Evolutionary conservation across 257 asterid species (phyloP), one percentile per base, ranked within the genome.

Genomic region (Lycium barbarum): DNA sequence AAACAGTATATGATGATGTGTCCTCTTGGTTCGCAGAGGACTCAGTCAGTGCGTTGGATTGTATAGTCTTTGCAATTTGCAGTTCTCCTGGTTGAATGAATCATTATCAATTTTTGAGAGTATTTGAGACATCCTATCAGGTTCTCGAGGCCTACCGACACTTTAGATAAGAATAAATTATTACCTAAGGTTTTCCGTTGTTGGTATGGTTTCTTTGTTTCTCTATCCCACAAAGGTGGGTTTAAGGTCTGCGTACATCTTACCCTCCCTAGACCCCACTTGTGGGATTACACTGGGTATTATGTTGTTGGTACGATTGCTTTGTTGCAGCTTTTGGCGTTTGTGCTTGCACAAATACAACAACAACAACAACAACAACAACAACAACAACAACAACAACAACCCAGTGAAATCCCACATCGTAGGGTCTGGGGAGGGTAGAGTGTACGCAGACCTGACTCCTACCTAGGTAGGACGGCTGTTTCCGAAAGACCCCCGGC

Each of bases 311-410:
- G 62, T 12, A 22, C 11, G 1, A 22, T 49, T 74, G 43, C 81
- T 74, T 11, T 74, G 53, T 74, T 49, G 61, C 40, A 74, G 45
- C 43, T 74, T 74, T 74, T 12, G 81, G 20, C 61, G 43, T 47
- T 49, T 49, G 40, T 74, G 43, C 81, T 74, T 74, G 61, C 61
- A 47, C 22, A 74, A 20, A 22, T 49, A 22, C 81, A n/a, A n/a
- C n/a, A n/a, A n/a, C n/a, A n/a, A n/a, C n/a, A n/a, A n/a, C n/a
- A n/a, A n/a, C n/a, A n/a, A n/a, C n/a, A n/a, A n/a, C n/a, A n/a
- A n/a, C n/a, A n/a, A n/a, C n/a, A n/a, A n/a, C n/a, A n/a, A n/a
- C n/a, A n/a, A n/a, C n/a, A n/a, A n/a, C n/a, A n/a, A n/a, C n/a
- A n/a, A n/a, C n/a, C n/a, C n/a, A n/a, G n/a, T n/a, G n/a, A n/a